Base-by-base conservation (phyloP, 1,284 basidiomycete genomes). In the Sanghuangporus baumii region DNA sequence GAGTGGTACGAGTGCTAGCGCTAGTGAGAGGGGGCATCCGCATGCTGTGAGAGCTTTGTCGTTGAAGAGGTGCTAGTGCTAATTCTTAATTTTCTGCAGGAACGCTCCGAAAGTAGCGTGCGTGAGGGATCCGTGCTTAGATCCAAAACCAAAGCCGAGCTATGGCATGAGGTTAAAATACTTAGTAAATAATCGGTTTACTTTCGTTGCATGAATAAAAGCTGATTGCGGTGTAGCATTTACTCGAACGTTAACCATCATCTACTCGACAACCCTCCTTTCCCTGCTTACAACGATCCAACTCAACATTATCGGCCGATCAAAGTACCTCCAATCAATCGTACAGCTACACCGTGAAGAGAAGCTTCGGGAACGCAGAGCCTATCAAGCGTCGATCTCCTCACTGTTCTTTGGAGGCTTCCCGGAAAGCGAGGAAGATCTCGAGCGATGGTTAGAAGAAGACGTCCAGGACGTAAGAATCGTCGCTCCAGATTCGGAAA, bases 151-250 rank as follows among this genome's bases (percentile, higher is more conserved):
- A 87, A 88, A 75, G 82, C 81, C 0, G 88, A 93, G 67, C 76
- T 94, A 14, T 94, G 92, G 92, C 84, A 85, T 65, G 89, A 93
- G 71, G 81, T 94, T 54, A 93, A 93, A 71, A 84, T 91, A 58
- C 81, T 92, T 3, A 87, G 91, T 93, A 69, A 60, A 83, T 72
- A 18, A 16, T 59, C 52, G 50, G 57, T 57, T 48, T 9, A 3
- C 7, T 46, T 46, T 18, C 20, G 16, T 14, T 18, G 43, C 26
- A 14, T 18, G 26, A 18, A 43, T 9, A 37, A 41, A 16, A n/a
- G 37, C 23, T 52, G 58, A 60, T 36, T 16, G 37, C 12, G n/a
- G 55, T 18, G 8, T 63, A 93, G 89, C 94, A 1, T 85, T 96
- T 69, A 93, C 93, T 3, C 82, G 94, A 57, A 89, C 91, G n/a